Evolutionary conservation across 78 protist genomes (phyloP).

Genomic region (Dictyostelium purpureum): DNA sequence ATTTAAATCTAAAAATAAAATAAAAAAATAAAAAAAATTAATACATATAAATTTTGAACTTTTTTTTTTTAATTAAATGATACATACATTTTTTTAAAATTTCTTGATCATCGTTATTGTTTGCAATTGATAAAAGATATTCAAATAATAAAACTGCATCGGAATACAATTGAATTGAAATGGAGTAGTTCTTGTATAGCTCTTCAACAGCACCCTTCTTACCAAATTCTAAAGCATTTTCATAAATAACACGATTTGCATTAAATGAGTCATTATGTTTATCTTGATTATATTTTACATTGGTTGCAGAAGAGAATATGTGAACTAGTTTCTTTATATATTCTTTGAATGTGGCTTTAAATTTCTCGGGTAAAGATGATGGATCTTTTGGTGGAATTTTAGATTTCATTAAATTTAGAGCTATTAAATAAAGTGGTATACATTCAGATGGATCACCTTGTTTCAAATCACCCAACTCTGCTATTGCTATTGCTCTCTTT

Average conservation of each 20-base stretch:
- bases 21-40: neutral
- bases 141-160: conserved; percentile 37
- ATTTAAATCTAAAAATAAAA: neutral
- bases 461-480: conserved; percentile 74
- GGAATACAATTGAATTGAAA: conserved; percentile 37
- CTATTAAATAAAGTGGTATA: conserved; percentile 12
- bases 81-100: conserved; percentile 31
- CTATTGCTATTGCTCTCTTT: conserved; percentile 49
- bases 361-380: neutral
- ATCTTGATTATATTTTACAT: neutral
- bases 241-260: conserved; percentile 48
- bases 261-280: neutral
- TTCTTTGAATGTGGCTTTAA: conserved; percentile 9
- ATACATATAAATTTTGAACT: neutral
- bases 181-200: conserved; percentile 19
- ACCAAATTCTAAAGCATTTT: conserved; percentile 52
- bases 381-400: neutral
- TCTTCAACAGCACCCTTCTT: conserved; percentile 67
- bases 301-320: neutral
- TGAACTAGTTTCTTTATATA: conserved; percentile 11
- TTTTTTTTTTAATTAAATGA: neutral
- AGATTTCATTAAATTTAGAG: conserved; percentile 21
- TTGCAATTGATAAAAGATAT: conserved; percentile 32
- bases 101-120: conserved; percentile 37
- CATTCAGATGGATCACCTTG: conserved; percentile 66